A percentile compares a stretch with the other conserved stretches of the same genome.
phyloP scores from a whole-genome alignment of 169 alveolate genomes.

The Eimeria acervulina region DNA sequence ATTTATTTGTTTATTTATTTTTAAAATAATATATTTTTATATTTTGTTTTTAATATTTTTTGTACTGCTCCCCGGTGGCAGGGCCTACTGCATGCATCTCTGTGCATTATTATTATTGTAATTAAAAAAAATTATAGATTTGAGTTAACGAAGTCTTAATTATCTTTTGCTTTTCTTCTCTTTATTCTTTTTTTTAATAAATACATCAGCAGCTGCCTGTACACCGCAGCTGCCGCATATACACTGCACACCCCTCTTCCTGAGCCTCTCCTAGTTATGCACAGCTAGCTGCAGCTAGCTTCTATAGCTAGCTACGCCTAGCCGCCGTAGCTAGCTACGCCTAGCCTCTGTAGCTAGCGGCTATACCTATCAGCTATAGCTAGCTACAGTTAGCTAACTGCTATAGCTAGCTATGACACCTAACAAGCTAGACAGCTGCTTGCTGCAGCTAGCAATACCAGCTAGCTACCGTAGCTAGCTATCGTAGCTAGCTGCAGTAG shows the following conservation, averaged over 20 bases:
- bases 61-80: too few species aligned
- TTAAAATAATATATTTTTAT: too few species aligned
- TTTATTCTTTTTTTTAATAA: neutral
- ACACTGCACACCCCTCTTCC: too few species aligned
- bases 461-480: neutral
- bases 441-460: neutral
- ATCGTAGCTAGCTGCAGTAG: neutral
- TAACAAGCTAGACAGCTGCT: too few species aligned
- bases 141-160: neutral
- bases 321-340: neutral
- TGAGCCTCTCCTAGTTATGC: neutral
- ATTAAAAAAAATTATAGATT: neutral
- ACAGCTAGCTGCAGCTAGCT: neutral
- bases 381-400: neutral
- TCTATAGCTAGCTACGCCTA: neutral
- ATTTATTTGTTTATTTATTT: too few species aligned
- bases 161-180: neutral
- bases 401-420: too few species aligned
- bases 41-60: too few species aligned
- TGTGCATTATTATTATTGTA: neutral
- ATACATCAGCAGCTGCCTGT: neutral
- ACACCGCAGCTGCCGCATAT: too few species aligned
- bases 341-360: too few species aligned
- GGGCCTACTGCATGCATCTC: neutral
- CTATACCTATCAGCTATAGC: too few species aligned